Evolutionary conservation across 2,329 filamentous ascomycete species (phyloP), one percentile per base, ranked within the genome.

Genomic region (Arthrobotrys musiformis): DNA sequence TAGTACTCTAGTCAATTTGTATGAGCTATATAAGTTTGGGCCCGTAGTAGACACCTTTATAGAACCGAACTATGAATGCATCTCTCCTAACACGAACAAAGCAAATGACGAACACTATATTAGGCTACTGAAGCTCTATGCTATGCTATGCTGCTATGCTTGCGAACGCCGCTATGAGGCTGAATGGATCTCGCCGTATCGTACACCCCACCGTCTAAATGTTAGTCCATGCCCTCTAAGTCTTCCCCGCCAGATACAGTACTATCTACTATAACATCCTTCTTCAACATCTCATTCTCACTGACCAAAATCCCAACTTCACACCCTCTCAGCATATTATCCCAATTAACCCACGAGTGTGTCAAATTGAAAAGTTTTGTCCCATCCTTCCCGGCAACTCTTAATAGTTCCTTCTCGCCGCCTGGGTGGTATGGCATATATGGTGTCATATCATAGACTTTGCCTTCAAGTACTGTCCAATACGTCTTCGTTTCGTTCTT

Each of bases 361-460:
- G 91, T 85, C 83, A 91, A 88, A 7, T 87, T 88, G 83, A 91
- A 92, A 72, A 92, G 81, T 81, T 85, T 86, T 1, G 87, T 90
- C 37, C 87, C 89, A 81, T 91, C 90, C 70, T 86, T 84, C 0
- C 86, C 90, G 0, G 90, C 90, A 35, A 86, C 87, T 33, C 88
- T 85, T 83, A 91, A 84, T 78, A 95, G 83, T 84, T 96, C 92
- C 3, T 89, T 89, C 80, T 91, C 89, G 7, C 92, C 95, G 22
- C 95, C 95, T 0, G 95, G 95, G 83, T 99, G 95, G 82, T 93
- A 99, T 0, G 92, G 90, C 37, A 93, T 83, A 82, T 98, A 99
- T 0, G 94, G 93, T 0, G 91, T 91, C 72, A 99, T 90, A 82
- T 98, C 98, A 85, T 98, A 99, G 28, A 98, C 94, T 81, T 92